These are phyloP conservation scores for Monosporascus sp. DNA, from an alignment of 2,329 filamentous ascomycete species.

Conservation along the genomic window DNA sequence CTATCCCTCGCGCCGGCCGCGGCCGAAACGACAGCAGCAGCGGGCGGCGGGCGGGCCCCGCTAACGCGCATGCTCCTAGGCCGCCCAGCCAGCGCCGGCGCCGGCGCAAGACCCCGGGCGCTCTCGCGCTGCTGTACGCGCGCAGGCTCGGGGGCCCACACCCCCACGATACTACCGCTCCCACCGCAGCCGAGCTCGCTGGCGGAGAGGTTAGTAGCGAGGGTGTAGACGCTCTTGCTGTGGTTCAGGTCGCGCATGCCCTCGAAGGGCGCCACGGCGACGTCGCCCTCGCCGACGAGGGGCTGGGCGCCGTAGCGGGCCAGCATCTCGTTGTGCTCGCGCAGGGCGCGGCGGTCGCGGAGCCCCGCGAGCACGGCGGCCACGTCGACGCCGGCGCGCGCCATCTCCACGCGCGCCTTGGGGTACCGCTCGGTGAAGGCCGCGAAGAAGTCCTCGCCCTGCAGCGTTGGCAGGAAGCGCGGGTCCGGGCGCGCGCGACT, in stretches of 20 bases:
- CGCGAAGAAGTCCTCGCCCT: constrained; percentile 19
- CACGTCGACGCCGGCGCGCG: constrained; percentile 22
- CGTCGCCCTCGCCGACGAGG: neutral
- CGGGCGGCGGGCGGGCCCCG: neutral
- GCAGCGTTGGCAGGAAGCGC: constrained; percentile 16
- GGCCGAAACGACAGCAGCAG: neutral
- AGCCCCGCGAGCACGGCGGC: constrained; percentile 10
- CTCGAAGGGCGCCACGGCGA: constrained; percentile 9
- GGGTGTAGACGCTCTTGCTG: constrained; percentile 15
- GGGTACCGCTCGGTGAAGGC: constrained; percentile 14
- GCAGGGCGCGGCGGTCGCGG: constrained; percentile 2
- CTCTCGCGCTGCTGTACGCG: too few species aligned
- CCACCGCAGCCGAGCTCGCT: neutral
- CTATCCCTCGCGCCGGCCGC: neutral
- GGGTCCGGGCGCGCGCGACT: constrained; percentile 2
- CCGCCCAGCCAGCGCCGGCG: neutral
- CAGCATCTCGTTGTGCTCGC: constrained; percentile 22
- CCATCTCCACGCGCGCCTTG: constrained; percentile 9
- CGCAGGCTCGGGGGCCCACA: too few species aligned
- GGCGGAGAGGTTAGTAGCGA: constrained; percentile 1
- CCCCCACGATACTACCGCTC: too few species aligned
- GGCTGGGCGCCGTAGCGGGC: constrained; percentile 12
- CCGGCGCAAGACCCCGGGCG: neutral
- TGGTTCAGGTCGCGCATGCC: constrained; percentile 12
- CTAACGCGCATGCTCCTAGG: neutral